A percentile compares a stretch with the other conserved stretches of the same genome.
Conservation (phyloP, 805 yeast genomes). For the Huiozyma naganishii region DNA sequence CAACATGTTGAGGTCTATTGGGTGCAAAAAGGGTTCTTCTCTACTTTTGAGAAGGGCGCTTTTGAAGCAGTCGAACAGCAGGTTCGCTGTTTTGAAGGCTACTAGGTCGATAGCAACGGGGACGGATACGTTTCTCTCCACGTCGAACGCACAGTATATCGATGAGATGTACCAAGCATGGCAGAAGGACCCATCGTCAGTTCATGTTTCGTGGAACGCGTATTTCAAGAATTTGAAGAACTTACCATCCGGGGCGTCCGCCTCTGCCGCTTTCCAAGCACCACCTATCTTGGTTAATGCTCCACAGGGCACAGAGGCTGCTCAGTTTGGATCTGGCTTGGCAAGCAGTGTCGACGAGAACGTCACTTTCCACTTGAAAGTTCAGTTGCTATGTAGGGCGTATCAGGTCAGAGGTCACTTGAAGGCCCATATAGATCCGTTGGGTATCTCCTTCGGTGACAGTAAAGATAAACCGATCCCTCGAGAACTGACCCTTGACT, state of each 20-base stretch:
- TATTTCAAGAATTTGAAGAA: conserved; percentile 85
- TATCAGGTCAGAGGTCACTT: conserved; percentile 98
- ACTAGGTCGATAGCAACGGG: conserved; percentile 3
- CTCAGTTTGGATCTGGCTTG: conserved; percentile 31
- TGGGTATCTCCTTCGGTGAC: conserved; percentile 79
- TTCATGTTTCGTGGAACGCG: conserved; percentile 94
- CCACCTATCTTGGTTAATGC: conserved; percentile 87
- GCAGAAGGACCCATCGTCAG: conserved; percentile 81
- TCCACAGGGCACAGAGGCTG: conserved; percentile 60
- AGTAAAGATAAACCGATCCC: conserved; percentile 46
- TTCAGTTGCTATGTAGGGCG: conserved; percentile 93
- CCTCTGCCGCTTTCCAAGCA: conserved; percentile 69
- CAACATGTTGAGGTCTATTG: background rate
- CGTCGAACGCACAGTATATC: conserved; percentile 80
- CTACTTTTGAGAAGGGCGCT: background rate
- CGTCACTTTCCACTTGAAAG: conserved; percentile 81
- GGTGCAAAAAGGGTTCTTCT: background rate
- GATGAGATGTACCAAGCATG: conserved; percentile 98
- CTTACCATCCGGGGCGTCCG: conserved; percentile 42
- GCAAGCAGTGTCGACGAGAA: conserved; percentile 43
- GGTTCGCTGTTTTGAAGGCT: background rate
- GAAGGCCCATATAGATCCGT: conserved; percentile 92
- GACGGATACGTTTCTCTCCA: conserved; percentile 66
- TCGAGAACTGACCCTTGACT: conserved; percentile 80
- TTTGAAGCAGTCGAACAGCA: background rate